A percentile compares a stretch with the other conserved stretches of the same genome.
Conservation (phyloP, 176 grass and related monocot genomes). For the Tillandsia fasciculata region DNA sequence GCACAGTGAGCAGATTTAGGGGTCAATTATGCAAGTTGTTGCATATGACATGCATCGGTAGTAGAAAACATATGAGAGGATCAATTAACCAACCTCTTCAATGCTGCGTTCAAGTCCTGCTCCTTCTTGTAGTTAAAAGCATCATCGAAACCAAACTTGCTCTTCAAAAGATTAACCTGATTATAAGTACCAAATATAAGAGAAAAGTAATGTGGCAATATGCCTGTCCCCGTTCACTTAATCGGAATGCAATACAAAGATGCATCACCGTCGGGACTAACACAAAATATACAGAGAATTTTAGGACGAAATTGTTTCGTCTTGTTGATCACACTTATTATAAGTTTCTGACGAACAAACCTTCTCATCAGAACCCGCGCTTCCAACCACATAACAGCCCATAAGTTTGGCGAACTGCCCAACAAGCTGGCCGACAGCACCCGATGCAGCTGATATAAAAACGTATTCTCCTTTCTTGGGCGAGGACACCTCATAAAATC, state of each 20-base stretch:
- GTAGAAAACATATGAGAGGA: background rate
- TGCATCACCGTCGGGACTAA: too few relatives aligned
- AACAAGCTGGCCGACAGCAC: slow-evolving; percentile 66
- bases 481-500: slow-evolving; percentile 61
- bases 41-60: too few relatives aligned
- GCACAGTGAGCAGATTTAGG: too few relatives aligned
- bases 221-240: too few relatives aligned
- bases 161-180: slow-evolving; percentile 39
- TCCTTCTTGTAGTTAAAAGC: slow-evolving; percentile 82
- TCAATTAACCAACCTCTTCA: slow-evolving; percentile 3
- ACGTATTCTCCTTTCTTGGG: slow-evolving; percentile 47
- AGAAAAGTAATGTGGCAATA: background rate
- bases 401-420: slow-evolving; percentile 63
- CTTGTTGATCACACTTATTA: too few relatives aligned
- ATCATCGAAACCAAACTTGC: slow-evolving; percentile 54
- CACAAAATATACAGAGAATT: too few relatives aligned
- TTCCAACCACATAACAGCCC: slow-evolving; percentile 69
- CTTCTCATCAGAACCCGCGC: slow-evolving; percentile 51
- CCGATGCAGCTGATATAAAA: slow-evolving; percentile 52
- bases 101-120: slow-evolving; percentile 27
- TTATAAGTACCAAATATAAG: background rate
- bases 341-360: slow-evolving; percentile 3
- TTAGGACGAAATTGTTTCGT: too few relatives aligned
- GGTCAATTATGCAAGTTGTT: too few relatives aligned
- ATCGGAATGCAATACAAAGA: too few relatives aligned